phyloP scores from a whole-genome alignment of 2,329 filamentous ascomycete genomes.

The Trichophyton mentagrophytes region DNA sequence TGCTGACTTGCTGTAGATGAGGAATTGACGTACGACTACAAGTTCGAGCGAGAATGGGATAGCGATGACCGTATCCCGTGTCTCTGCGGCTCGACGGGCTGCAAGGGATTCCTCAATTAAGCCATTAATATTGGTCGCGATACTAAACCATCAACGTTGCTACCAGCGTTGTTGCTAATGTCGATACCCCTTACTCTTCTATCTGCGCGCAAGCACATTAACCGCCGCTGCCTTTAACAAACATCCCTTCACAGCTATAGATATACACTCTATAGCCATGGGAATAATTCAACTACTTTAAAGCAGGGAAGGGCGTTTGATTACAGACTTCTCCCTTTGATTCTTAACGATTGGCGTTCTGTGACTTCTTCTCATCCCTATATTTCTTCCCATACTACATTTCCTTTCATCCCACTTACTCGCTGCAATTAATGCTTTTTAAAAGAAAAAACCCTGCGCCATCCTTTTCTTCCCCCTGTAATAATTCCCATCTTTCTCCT shows the following conservation, averaged over 20 bases:
- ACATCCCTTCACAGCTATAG: not conserved
- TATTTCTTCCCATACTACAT: not conserved
- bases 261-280: not conserved
- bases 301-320: not conserved
- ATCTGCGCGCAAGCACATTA: too few relatives aligned
- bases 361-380: too few relatives aligned
- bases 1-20: conserved; percentile 54
- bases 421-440: not conserved
- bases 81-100: conserved; percentile 87
- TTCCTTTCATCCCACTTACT: not conserved
- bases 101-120: conserved; percentile 96
- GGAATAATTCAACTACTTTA: not conserved
- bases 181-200: not conserved
- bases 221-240: not conserved
- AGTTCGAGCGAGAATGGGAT: conserved; percentile 94
- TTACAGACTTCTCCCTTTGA: not conserved
- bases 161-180: too few relatives aligned
- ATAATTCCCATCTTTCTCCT: not conserved
- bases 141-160: too few relatives aligned
- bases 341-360: not conserved
- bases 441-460: not conserved
- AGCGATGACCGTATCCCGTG: conserved; percentile 93
- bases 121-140: not conserved
- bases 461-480: not conserved
- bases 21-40: conserved; percentile 99